phyloP scores from a whole-genome alignment of 2,329 filamentous ascomycete genomes.

The Lecanicillium sp. region DNA sequence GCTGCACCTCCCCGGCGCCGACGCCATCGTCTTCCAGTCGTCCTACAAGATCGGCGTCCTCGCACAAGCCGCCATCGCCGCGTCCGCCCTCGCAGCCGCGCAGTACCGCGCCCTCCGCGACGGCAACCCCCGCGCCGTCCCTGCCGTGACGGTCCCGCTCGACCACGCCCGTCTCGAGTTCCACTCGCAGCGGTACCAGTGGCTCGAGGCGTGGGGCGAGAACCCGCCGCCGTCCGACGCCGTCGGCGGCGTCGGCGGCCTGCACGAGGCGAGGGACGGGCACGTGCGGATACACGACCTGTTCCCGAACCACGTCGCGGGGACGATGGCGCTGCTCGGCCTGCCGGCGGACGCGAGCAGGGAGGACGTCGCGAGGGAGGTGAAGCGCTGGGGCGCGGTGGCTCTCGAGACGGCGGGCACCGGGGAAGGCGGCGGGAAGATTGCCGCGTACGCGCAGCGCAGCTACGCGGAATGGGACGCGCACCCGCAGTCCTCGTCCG shows the following conservation, averaged over 20 bases:
- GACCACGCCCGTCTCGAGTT: slow-evolving; percentile 47
- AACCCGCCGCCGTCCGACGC: slow-evolving; percentile 26
- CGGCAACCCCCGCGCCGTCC: slow-evolving; percentile 17
- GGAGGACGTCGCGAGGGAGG: slow-evolving; percentile 32
- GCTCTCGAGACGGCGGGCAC: slow-evolving; percentile 44
- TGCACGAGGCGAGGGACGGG: slow-evolving; percentile 46
- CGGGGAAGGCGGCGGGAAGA: slow-evolving; percentile 25
- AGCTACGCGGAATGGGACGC: slow-evolving; percentile 46
- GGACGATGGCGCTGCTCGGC: slow-evolving; percentile 37
- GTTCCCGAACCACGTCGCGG: slow-evolving; percentile 44
- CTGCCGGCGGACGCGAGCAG: slow-evolving; percentile 28
- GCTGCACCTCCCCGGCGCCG: not conserved
- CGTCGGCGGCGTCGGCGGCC: slow-evolving; percentile 42
- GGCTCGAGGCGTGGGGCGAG: slow-evolving; percentile 24
- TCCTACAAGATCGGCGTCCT: slow-evolving; percentile 50
- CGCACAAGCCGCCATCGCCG: slow-evolving; percentile 45
- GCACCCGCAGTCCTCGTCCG: slow-evolving; percentile 37
- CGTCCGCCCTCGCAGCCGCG: slow-evolving; percentile 45
- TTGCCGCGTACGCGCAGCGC: slow-evolving; percentile 44
- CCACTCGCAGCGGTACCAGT: slow-evolving; percentile 45
- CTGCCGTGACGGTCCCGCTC: slow-evolving; percentile 36
- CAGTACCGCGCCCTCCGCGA: slow-evolving; percentile 35
- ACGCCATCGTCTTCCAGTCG: slow-evolving; percentile 30
- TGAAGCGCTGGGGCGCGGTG: slow-evolving; percentile 34
- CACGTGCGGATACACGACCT: slow-evolving; percentile 49